Base-by-base conservation (phyloP, 2,329 filamentous ascomycete species). In the Dactylonectria macrodidyma region DNA sequence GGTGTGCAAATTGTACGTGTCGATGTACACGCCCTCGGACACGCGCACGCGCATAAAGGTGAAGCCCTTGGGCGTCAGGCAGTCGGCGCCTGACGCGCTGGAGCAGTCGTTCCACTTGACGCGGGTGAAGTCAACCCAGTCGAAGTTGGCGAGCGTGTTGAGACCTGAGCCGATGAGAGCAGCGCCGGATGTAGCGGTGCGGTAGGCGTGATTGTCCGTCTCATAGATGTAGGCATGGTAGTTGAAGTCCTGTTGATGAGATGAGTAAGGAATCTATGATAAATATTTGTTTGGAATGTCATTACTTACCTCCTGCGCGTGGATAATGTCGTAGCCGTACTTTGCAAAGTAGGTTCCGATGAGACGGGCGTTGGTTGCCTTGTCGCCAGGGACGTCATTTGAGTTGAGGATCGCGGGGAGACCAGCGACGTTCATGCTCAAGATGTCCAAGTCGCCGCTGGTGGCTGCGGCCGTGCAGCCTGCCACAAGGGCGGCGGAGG, bases 21-120 rank as follows among this genome's bases (percentile, higher is more conserved):
- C 90, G 26, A 91, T 78, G 67, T 87, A 90, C 8, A 89, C 84
- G 34, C 63, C 63, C 16, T 85, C 85, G 9, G 83, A 84, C 14
- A 91, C 71, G 22, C 83, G 79, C 47, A 87, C 78, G 12, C 89
- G 86, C 89, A 92, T 91, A 55, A 89, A 89, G 1, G 90, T 92
- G 78, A 92, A 92, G 14, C 91, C 91, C 78, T 93, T 93, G 24
- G 90, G 91, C 1, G 90, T 92, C 69, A 92, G 80, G 76, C 91
- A 92, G 77, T 93, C 91, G 0, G 63, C 33, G 5, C 84, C 84
- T 0, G 86, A 88, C 41, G 84, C 84, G 74, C 88, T 78, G 65
- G 86, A 88, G 79, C 90, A 92, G 3, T 76, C 81, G 26, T 83
- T 78, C 90, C 91, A 93, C 74, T 90, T 89, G 56, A 85, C 80